phyloP scores from a whole-genome alignment of 2,329 filamentous ascomycete species.

The Colletotrichum higginsianum region DNA sequence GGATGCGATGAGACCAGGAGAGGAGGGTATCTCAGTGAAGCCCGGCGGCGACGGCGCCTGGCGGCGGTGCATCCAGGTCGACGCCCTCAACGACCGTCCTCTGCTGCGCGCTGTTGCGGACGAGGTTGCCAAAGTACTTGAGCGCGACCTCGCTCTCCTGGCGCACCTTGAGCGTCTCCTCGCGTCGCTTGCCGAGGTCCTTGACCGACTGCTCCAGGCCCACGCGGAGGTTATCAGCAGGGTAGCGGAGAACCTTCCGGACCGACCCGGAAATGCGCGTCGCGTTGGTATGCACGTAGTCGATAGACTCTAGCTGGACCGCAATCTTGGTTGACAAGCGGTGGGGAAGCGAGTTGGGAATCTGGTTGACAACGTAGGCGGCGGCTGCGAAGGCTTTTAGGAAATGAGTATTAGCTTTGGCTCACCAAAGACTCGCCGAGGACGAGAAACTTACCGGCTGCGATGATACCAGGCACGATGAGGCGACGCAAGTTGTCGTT shows the following conservation, averaged over 20 bases:
- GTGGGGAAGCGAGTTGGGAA: slow-evolving; percentile 89
- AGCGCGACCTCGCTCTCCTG: slow-evolving; percentile 87
- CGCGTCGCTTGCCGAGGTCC: slow-evolving; percentile 82
- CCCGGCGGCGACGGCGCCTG: slow-evolving; percentile 45
- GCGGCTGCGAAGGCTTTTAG: slow-evolving; percentile 80
- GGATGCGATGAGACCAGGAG: slow-evolving; percentile 13
- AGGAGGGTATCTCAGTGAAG: slow-evolving; percentile 26
- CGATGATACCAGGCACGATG: slow-evolving; percentile 83
- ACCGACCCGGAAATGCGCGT: slow-evolving; percentile 87
- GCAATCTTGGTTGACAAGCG: slow-evolving; percentile 90
- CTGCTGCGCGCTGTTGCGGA: slow-evolving; percentile 74
- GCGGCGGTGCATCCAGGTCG: slow-evolving; percentile 69
- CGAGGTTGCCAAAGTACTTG: slow-evolving; percentile 92
- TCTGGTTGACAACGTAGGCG: slow-evolving; percentile 87
- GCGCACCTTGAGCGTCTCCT: slow-evolving; percentile 86
- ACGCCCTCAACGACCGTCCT: slow-evolving; percentile 65
- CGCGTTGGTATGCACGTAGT: slow-evolving; percentile 94
- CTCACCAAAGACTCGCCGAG: slow-evolving; percentile 30
- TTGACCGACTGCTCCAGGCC: slow-evolving; percentile 89
- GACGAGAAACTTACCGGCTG: slow-evolving; percentile 77
- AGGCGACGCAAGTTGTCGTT: slow-evolving; percentile 85
- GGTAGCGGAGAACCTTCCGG: slow-evolving; percentile 88
- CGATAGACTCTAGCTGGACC: slow-evolving; percentile 82
- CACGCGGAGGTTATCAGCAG: slow-evolving; percentile 87
- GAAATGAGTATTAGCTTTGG: slow-evolving; percentile 51